These are phyloP conservation scores for Lachnellula hyalina DNA, from an alignment of 2,329 filamentous ascomycete genomes.

Conservation along the genomic window DNA sequence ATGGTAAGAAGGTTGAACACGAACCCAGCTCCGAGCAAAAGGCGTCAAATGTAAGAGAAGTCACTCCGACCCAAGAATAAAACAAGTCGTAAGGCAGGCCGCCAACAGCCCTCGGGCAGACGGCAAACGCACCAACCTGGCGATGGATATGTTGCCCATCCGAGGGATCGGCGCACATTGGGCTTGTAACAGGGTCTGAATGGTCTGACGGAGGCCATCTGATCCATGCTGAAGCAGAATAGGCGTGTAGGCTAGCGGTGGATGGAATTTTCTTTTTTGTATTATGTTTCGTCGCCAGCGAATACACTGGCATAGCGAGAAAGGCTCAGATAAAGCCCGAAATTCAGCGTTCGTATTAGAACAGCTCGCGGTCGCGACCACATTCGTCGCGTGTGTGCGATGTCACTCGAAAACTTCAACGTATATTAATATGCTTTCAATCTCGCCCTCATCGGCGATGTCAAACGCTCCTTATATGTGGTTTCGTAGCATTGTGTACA, in stretches of 20 bases:
- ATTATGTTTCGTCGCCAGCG: background rate
- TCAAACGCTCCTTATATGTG: background rate
- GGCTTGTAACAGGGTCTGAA: conserved; percentile 3
- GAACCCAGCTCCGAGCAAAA: background rate
- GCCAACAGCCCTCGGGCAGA: conserved; percentile 2
- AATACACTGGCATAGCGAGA: too few species aligned
- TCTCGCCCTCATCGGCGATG: background rate
- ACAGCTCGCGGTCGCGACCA: background rate
- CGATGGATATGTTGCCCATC: conserved; percentile 3
- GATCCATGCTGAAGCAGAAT: conserved; percentile 2
- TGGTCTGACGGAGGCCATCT: background rate
- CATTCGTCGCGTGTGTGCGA: background rate
- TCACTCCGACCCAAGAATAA: conserved; percentile 4
- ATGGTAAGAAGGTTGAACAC: background rate
- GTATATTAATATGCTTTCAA: background rate
- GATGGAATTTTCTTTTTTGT: conserved; percentile 1
- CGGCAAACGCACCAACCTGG: background rate
- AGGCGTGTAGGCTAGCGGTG: background rate
- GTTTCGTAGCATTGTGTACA: background rate
- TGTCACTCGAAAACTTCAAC: background rate
- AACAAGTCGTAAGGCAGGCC: conserved; percentile 4
- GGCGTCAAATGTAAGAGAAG: conserved; percentile 2
- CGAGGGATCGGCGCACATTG: conserved; percentile 4
- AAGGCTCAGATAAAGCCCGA: background rate
- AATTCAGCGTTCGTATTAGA: background rate